Percentiles rank a stretch among this genome's conserved stretches.
These are phyloP conservation scores for Casuarina equisetifolia DNA, from an alignment of 306 rosid genomes.

Conservation along the genomic window DNA sequence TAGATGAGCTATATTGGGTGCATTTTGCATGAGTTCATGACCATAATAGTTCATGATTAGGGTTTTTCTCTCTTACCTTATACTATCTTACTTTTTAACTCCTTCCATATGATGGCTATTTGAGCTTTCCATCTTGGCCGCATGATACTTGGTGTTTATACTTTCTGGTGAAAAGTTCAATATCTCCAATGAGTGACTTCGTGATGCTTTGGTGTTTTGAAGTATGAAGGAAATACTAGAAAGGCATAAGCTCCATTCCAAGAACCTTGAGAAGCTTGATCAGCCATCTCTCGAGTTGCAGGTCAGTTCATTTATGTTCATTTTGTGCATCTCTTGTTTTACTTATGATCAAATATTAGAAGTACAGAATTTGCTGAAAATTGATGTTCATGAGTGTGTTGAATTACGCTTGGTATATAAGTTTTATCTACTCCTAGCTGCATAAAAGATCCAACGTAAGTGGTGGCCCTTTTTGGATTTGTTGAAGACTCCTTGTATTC, in stretches of 20 bases:
- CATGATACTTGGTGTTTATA: not conserved
- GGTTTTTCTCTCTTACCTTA: no score
- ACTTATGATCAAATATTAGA: not conserved
- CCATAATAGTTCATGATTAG: no score
- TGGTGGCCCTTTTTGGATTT: not conserved
- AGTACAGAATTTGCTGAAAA: not conserved
- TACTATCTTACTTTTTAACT: no score
- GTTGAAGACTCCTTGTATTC: not conserved
- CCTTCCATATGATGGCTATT: no score
- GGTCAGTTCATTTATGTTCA: conserved; percentile 34
- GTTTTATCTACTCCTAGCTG: not conserved
- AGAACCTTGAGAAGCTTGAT: conserved; percentile 63
- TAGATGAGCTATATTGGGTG: no score
- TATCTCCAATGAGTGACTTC: conserved; percentile 6
- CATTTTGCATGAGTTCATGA: no score
- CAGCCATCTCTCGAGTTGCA: conserved; percentile 89
- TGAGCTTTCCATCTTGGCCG: not conserved
- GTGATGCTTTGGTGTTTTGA: conserved; percentile 24
- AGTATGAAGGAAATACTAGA: conserved; percentile 85
- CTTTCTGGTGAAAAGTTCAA: not conserved
- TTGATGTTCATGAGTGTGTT: not conserved
- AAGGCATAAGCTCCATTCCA: conserved; percentile 74
- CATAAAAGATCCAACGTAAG: not conserved
- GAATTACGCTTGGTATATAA: not conserved
- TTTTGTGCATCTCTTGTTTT: not conserved